A percentile compares a stretch with the other conserved stretches of the same genome.
These are phyloP conservation scores for Rhododendron ferrugineum DNA, from an alignment of 148 eudicot genomes.

Conservation along the genomic window DNA sequence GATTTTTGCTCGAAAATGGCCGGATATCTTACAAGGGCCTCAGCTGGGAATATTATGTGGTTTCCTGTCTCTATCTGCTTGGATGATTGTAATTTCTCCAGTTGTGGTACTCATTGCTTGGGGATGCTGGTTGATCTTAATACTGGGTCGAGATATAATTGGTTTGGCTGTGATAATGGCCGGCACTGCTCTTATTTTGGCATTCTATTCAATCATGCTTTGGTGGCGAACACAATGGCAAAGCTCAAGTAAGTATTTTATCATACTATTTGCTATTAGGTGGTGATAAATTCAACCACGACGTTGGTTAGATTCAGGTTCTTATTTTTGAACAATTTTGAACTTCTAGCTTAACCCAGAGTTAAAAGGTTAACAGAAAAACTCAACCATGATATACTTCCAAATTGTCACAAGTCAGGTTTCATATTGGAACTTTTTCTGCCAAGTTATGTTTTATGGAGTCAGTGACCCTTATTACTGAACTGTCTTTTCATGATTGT, in stretches of 20 bases:
- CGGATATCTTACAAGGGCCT: conserved; percentile 61
- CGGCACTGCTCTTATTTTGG: conserved; percentile 86
- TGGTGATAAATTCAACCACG: background rate
- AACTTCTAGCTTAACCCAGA: background rate
- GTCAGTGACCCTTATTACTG: background rate
- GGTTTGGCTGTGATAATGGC: conserved; percentile 94
- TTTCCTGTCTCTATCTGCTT: conserved; percentile 57
- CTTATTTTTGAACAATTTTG: background rate
- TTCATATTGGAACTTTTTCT: background rate
- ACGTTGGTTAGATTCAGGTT: background rate
- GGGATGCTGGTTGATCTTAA: conserved; percentile 78
- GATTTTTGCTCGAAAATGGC: conserved; percentile 99
- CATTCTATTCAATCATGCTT: conserved; percentile 96
- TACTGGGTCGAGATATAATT: conserved; percentile 69
- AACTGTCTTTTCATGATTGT: background rate
- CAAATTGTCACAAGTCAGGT: background rate
- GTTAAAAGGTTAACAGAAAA: background rate
- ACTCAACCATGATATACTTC: background rate
- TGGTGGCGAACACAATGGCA: conserved; percentile 99
- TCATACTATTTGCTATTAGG: background rate
- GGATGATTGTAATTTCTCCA: conserved; percentile 77
- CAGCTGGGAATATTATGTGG: conserved; percentile 66
- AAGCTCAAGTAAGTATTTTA: conserved; percentile 74
- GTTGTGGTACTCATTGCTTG: conserved; percentile 59
- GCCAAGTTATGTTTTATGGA: background rate